These are phyloP conservation scores for Rubus parviflorus DNA, from an alignment of 306 rosid genomes.

Conservation along the genomic window DNA sequence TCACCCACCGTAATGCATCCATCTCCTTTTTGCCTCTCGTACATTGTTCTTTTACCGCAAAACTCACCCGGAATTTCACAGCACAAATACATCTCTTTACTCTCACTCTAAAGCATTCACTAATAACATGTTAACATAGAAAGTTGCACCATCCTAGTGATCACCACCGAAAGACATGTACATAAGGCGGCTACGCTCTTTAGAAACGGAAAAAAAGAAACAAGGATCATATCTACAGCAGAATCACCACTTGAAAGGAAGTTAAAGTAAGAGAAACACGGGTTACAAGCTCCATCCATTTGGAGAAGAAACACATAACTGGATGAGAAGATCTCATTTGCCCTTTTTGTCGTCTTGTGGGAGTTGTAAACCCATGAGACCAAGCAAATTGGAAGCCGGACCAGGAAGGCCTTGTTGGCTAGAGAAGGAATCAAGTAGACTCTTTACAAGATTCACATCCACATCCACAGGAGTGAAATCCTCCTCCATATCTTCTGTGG, in stretches of 20 bases:
- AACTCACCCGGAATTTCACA: neutral
- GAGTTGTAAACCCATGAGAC: slow-evolving; percentile 87
- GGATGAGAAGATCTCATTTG: slow-evolving; percentile 37
- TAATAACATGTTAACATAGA: neutral
- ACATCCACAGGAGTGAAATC: slow-evolving; percentile 87
- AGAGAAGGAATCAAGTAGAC: slow-evolving; percentile 87
- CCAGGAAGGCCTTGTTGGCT: slow-evolving; percentile 99
- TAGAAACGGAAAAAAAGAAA: neutral
- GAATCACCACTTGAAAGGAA: neutral
- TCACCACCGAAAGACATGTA: neutral
- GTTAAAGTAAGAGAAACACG: neutral
- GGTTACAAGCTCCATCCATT: neutral
- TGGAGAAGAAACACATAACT: neutral
- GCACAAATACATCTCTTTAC: neutral
- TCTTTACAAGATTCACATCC: slow-evolving; percentile 91
- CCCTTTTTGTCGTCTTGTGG: slow-evolving; percentile 65
- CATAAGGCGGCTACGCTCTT: neutral
- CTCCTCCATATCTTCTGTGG: slow-evolving; percentile 61
- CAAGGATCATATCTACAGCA: neutral
- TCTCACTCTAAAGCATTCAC: neutral
- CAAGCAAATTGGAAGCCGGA: slow-evolving; percentile 95
- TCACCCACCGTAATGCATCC: too few species aligned
- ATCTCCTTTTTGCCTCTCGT: neutral
- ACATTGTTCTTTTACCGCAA: neutral
- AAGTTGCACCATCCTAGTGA: neutral